phyloP scores from a whole-genome alignment of 805 yeast species.

The Cyberlindnera galapagoensis region DNA sequence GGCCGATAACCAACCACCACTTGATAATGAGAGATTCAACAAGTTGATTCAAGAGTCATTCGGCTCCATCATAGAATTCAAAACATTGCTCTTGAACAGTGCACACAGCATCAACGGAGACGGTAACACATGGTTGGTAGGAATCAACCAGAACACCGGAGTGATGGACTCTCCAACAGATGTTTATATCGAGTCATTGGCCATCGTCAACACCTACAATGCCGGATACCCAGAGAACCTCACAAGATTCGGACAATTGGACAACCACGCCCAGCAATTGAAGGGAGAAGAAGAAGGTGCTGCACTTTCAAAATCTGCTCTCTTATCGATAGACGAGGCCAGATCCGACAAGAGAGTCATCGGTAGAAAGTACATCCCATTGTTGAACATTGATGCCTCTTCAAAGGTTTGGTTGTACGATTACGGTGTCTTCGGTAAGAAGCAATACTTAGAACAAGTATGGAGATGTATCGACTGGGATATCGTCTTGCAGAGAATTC shows the following conservation, averaged over 20 bases:
- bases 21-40: conserved; percentile 27
- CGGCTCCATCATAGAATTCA: conserved; percentile 73
- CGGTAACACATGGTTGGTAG: conserved; percentile 88
- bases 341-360: conserved; percentile 23
- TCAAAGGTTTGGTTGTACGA: conserved; percentile 66
- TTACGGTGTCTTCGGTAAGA: conserved; percentile 74
- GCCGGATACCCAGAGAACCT: conserved; percentile 76
- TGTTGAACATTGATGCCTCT: conserved; percentile 66
- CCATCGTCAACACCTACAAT: conserved; percentile 77
- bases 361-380: conserved; percentile 39
- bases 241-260: conserved; percentile 41
- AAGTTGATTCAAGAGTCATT: conserved; percentile 26
- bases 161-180: conserved; percentile 10
- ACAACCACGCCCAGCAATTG: conserved; percentile 15
- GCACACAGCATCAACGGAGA: conserved; percentile 76
- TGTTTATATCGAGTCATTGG: conserved; percentile 38
- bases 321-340: conserved; percentile 33
- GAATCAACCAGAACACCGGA: conserved; percentile 31
- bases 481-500: conserved; percentile 37
- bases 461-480: conserved; percentile 76
- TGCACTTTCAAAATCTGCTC: conserved; percentile 7
- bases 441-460: conserved; percentile 52
- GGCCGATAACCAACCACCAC: conserved; percentile 24
- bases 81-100: conserved; percentile 60
- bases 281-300: conserved; percentile 4